Conservation (phyloP, 2,329 filamentous ascomycete species). For the Scedosporium minutisporum region DNA sequence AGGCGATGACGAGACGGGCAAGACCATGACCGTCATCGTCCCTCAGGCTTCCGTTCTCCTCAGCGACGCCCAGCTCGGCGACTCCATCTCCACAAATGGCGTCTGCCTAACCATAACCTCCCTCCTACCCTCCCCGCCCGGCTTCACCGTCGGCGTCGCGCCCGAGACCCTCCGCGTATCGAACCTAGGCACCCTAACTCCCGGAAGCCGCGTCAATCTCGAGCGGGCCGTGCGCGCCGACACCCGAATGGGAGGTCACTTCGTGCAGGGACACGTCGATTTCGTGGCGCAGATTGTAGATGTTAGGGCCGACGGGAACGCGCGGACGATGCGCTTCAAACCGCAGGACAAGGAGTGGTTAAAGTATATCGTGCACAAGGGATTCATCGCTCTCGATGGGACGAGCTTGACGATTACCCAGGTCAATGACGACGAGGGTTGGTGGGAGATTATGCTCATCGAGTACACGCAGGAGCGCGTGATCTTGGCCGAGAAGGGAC, state of each 20-base stretch:
- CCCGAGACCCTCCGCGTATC: constrained; percentile 94
- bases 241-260: constrained; percentile 96
- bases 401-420: constrained; percentile 87
- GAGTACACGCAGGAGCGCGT: constrained; percentile 92
- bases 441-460: constrained; percentile 97
- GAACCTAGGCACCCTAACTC: constrained; percentile 69
- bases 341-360: constrained; percentile 62
- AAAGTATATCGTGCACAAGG: constrained; percentile 90
- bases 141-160: constrained; percentile 87
- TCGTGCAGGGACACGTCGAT: constrained; percentile 96
- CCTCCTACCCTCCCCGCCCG: constrained; percentile 27
- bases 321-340: constrained; percentile 73
- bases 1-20: constrained; percentile 45
- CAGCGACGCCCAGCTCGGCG: constrained; percentile 72
- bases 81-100: constrained; percentile 92
- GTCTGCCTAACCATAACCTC: constrained; percentile 82
- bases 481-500: constrained; percentile 67
- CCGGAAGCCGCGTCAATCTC: constrained; percentile 70
- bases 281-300: constrained; percentile 68
- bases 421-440: constrained; percentile 69
- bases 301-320: constrained; percentile 76
- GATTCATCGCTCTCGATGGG: constrained; percentile 87
- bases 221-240: constrained; percentile 85
- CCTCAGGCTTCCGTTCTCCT: constrained; percentile 62
- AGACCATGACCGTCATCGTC: constrained; percentile 72